Evolutionary conservation across 768 basidiomycete genomes (phyloP), one percentile per base, ranked within the genome.

Genomic region (Mycena chlorophos): DNA sequence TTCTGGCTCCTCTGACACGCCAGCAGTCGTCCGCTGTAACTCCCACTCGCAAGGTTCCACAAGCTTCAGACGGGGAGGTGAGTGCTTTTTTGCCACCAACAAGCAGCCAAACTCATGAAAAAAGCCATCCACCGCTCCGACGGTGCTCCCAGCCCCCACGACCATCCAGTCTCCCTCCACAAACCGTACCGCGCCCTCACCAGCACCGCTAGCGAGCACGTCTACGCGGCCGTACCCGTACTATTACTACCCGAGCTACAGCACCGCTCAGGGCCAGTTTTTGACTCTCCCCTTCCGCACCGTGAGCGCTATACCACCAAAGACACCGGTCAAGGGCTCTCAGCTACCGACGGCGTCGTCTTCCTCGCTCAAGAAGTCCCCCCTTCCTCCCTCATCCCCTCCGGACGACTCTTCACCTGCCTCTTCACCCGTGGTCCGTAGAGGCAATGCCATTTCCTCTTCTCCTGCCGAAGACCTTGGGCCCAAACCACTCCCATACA

Each of bases 301-400:
- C 49, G 56, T 67, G 16, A 65, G 69, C 22, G 67, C 74, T 38
- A 75, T 74, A 53, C 67, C 72, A 62, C 82, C 76, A 52, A 66
- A 79, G 20, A 84, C 85, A 40, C 85, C 84, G 8, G 54, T 49
- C 26, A 61, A 58, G 34, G n/a, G 13, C 23, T 56, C 71, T 22
- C 70, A 74, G 31, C 80, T 78, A 57, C 70, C 71, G 50, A 75
- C 72, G 49, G 45, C 57, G 54, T 64, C 66, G 66, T 70, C 68
- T 67, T 56, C 60, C 49, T 66, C 68, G 53, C 52, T 56, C 30
- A 56, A 73, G 58, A 75, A 71, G 54, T 81, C 79, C 45, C 82
- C 79, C 52, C 76, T 82, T 47, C 84, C 79, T 45, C 76, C 82
- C 14, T 86, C 87, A 38, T 89, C 87, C 20, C 80, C 78, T 29